These are phyloP conservation scores for Aulographum hederae DNA, from an alignment of 2,329 filamentous ascomycete genomes.

Conservation along the genomic window DNA sequence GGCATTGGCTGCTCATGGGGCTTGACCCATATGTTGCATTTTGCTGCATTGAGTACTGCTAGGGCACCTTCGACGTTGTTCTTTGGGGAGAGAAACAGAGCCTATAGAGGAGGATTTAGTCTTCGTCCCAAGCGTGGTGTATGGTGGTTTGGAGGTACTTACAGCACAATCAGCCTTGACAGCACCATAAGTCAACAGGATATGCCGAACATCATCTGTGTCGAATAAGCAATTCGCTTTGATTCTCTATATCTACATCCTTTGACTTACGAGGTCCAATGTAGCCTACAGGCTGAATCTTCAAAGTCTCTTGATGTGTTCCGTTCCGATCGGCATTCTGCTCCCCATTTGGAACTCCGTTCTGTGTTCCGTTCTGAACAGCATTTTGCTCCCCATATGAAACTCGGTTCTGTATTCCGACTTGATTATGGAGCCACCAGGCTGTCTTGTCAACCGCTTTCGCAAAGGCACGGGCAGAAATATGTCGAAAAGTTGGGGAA, in stretches of 20 bases:
- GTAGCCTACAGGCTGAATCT: conserved; percentile 25
- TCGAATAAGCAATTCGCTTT: conserved; percentile 10
- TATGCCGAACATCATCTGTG: conserved; percentile 5
- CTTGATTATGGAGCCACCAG: conserved; percentile 11
- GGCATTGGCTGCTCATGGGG: conserved; percentile 6
- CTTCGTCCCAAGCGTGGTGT: neutral
- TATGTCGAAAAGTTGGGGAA: conserved; percentile 5
- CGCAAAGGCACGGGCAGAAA: conserved; percentile 7
- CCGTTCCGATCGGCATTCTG: conserved; percentile 19
- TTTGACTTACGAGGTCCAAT: conserved; percentile 15
- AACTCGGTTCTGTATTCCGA: no score
- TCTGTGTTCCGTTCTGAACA: no score
- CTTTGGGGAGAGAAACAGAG: conserved; percentile 16
- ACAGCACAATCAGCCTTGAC: conserved; percentile 18
- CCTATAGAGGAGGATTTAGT: conserved; percentile 9
- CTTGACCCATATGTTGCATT: conserved; percentile 16
- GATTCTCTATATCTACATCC: neutral
- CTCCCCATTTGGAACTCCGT: no score
- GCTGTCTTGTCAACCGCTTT: conserved; percentile 9
- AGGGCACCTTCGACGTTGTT: conserved; percentile 17
- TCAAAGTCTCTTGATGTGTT: conserved; percentile 6
- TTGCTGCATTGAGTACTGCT: conserved; percentile 14
- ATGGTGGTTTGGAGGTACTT: conserved; percentile 3
- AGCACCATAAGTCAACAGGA: conserved; percentile 13
- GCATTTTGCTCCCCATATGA: no score